Evolutionary conservation across 176 grass and related monocot species (phyloP), one percentile per base, ranked within the genome.

Genomic region (Aechmea fasciata): DNA sequence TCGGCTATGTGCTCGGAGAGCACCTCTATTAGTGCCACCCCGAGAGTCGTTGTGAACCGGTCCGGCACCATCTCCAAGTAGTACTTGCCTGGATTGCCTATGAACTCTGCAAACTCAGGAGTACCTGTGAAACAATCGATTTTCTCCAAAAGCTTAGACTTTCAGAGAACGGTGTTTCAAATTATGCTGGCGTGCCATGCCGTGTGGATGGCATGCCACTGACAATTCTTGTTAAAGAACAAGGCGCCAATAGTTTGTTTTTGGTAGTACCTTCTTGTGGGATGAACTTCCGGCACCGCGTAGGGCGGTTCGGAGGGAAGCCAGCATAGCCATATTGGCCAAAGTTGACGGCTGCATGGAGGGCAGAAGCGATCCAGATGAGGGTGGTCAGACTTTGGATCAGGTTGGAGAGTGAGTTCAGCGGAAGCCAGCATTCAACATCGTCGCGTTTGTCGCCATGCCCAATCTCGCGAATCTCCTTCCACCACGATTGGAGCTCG

Each of bases 261-360:
- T 41, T 41, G 33, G 5, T 41, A 41, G 86, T 73, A 7, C 73
- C 80, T 13, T 82, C 89, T 0, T 55, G 7, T 9, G 94, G 94
- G 52, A 99, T 80, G 76, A 93, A 93, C 55, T 77, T 70, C 13
- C 87, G 76, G 89, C 94, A 99, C 71, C 77, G 79, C 11, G 87
- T 99, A 11, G 94, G 94, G 0, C 94, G 79, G 87, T 99, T 99
- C 1, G 87, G 84, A n/a, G 83, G 77, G 74, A 74, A 99, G 3
- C 94, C 94, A 2, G 94, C 94, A 78, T 99, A 99, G 3, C 71
- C 89, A 68, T 79, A 99, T 86, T 93, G 89, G 11, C 94, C 94
- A 48, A 99, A 99, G 78, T 99, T 99, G 48, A 99, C 87, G 50
- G 94, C 66, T 0, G 94, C 94, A 77, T 99, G 94, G 52, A 99